A percentile compares a stretch with the other conserved stretches of the same genome.
Evolutionary conservation across 495 filamentous ascomycete species (phyloP).

Genomic region (Pyrenula aspistea): DNA sequence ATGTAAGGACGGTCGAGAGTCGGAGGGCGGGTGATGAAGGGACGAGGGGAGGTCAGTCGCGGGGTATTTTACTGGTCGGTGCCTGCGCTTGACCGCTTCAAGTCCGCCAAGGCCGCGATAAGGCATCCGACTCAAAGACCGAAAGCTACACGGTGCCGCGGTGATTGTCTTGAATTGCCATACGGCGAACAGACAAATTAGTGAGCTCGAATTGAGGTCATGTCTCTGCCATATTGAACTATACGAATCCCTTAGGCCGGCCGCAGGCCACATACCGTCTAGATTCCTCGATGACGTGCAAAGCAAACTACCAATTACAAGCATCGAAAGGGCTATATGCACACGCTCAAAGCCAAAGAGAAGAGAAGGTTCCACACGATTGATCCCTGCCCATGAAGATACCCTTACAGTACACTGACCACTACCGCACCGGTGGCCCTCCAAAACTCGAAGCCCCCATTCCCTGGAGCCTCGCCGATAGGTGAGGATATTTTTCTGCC

Average conservation of each 20-base stretch:
- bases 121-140: not conserved
- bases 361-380: slow-evolving; percentile 9
- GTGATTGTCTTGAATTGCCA: no score
- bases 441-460: slow-evolving; percentile 44
- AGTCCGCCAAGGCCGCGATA: not conserved
- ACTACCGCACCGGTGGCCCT: slow-evolving; percentile 25
- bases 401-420: not conserved
- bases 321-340: not conserved
- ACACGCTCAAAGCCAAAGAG: slow-evolving; percentile 8
- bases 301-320: slow-evolving; percentile 1
- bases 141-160: no score
- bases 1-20: slow-evolving; percentile 1
- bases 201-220: no score
- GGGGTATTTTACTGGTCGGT: not conserved
- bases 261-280: no score
- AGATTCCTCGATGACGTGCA: no score
- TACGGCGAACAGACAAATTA: no score
- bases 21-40: not conserved
- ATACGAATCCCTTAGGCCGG: no score
- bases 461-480: slow-evolving; percentile 68
- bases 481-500: slow-evolving; percentile 94
- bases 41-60: not conserved
- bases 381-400: not conserved
- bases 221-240: no score
- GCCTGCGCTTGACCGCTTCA: not conserved